These are phyloP conservation scores for Pichia rugopelliculosa DNA, from an alignment of 805 yeast species.

Conservation along the genomic window DNA sequence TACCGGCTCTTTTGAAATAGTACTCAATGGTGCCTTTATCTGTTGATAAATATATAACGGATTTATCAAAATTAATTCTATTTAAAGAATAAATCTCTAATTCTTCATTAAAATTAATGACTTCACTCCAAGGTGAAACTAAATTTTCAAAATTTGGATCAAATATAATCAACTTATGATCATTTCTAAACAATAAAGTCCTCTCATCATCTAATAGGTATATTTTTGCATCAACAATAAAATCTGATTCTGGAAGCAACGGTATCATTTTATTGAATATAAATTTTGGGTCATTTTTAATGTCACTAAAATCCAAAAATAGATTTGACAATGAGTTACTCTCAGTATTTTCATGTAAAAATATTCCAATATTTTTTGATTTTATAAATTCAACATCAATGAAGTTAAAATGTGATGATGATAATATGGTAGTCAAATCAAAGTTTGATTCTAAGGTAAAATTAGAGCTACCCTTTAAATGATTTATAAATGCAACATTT, in stretches of 20 bases:
- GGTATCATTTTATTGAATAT: neutral
- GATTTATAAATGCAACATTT: slow-evolving; percentile 29
- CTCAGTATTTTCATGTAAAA: neutral
- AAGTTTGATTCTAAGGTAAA: slow-evolving; percentile 1
- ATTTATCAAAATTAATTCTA: slow-evolving; percentile 9
- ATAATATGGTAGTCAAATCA: neutral
- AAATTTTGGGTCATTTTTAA: neutral
- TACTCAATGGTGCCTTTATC: slow-evolving; percentile 57
- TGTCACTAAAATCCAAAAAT: neutral
- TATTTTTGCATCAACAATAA: neutral
- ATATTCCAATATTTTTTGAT: neutral
- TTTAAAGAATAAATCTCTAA: slow-evolving; percentile 55
- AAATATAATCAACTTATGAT: slow-evolving; percentile 44
- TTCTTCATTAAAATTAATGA: slow-evolving; percentile 47
- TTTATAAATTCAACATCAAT: slow-evolving; percentile 1
- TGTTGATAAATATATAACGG: slow-evolving; percentile 32
- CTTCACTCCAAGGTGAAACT: slow-evolving; percentile 68
- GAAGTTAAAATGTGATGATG: neutral
- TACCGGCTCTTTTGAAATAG: slow-evolving; percentile 35
- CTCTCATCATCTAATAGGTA: neutral
- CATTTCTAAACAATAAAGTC: neutral
- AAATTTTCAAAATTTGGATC: slow-evolving; percentile 34
- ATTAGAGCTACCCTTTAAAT: slow-evolving; percentile 26
- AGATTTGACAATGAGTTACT: neutral
- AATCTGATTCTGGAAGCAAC: neutral